phyloP scores from a whole-genome alignment of 1,139 yeast genomes.

The Debaryomyces udenii region DNA sequence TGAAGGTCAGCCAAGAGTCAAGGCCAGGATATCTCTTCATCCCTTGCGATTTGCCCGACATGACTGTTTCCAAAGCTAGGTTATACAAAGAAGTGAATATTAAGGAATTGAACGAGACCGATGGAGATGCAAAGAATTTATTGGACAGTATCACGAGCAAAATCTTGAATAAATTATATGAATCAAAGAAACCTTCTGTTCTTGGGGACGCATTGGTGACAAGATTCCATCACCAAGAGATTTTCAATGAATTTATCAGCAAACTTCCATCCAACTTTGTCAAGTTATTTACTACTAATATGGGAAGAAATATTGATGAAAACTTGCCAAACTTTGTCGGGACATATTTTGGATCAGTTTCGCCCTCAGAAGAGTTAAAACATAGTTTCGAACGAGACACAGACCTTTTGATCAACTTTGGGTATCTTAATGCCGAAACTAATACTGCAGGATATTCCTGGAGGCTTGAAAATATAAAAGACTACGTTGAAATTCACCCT shows the following conservation, averaged over 20 bases:
- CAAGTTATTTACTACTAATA: conserved; percentile 34
- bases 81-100: conserved; percentile 17
- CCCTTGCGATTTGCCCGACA: conserved; percentile 68
- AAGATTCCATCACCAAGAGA: conserved; percentile 49
- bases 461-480: conserved; percentile 24
- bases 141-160: conserved; percentile 44
- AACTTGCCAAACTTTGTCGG: conserved; percentile 61
- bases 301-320: conserved; percentile 69
- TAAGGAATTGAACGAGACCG: conserved; percentile 14
- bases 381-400: conserved; percentile 36
- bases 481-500: conserved; percentile 35
- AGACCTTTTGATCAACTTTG: conserved; percentile 56
- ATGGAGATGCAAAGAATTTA: conserved; percentile 27
- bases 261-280: conserved; percentile 30
- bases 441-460: conserved; percentile 50
- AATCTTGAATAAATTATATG: conserved; percentile 54
- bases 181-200: conserved; percentile 59
- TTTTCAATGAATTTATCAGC: conserved; percentile 49
- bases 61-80: conserved; percentile 44
- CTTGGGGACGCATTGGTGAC: conserved; percentile 68
- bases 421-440: conserved; percentile 55
- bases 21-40: conserved; percentile 81
- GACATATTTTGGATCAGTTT: conserved; percentile 54
- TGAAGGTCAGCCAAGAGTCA: conserved; percentile 54
- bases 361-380: conserved; percentile 23